Base-by-base conservation (phyloP, 345 rosid species). In the Gossypioides kirkii region DNA sequence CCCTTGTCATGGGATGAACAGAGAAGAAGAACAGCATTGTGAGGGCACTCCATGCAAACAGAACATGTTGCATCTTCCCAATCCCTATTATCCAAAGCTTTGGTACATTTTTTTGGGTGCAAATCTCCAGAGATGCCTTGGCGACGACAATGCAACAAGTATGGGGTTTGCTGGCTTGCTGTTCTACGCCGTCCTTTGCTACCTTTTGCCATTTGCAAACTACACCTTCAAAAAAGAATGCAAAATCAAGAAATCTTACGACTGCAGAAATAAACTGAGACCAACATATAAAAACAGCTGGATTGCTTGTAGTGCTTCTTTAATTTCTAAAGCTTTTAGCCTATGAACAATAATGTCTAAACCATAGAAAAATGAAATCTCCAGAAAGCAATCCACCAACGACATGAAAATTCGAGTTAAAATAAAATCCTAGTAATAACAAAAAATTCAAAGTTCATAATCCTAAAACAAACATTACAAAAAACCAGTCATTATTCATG, bases 1-100 rank as follows among this genome's bases (percentile, higher is more conserved):
- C 99, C 99, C 77, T 92, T 95, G 79, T 95, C 97, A 73, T 95
- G 87, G 60, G 99, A 95, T 65, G 99, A 92, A 78, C 99, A 95
- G 50, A 95, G 96, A 50, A 95, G 91, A 79, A 95, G 98, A 80
- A 95, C 99, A 61, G 97, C 98, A 46, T 92, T 92, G 82, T 95
- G 99, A 0, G 99, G 99, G 74, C 84, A 89, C 82, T 95, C 99
- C 94, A 95, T 92, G 83, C 99, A 95, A 67, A 95, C 98, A 12
- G 99, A 89, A 73, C 99, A 95, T 28, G 87, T 88, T 11, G 86
- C 94, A 69, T 86, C 91, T 76, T 86, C 96, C 97, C 96, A 95
- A 70, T 89, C 99, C 76, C 83, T 85, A 84, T 85, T 87, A 50
- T 88, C 91, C 79, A 86, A 58, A 61, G 71, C 77, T 74, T 85